Evolutionary conservation across 768 basidiomycete genomes (phyloP).

Genomic region (Boletus vermiculosoides): DNA sequence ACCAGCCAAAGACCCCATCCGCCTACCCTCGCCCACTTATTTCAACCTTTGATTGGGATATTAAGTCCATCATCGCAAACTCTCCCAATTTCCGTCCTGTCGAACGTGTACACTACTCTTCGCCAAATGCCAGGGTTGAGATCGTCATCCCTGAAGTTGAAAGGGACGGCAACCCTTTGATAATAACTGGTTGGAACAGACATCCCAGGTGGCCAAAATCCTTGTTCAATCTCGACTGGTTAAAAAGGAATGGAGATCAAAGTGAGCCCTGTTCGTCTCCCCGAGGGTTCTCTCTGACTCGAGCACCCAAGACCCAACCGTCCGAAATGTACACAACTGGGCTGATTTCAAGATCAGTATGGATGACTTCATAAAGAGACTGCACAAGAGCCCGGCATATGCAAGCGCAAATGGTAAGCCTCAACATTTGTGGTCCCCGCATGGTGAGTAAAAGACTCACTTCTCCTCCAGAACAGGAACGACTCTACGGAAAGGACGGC

Average conservation of each 20-base stretch:
- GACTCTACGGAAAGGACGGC: slow-evolving; percentile 77
- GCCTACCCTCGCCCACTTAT: slow-evolving; percentile 16
- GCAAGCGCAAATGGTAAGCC: slow-evolving; percentile 40
- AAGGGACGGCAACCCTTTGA: slow-evolving; percentile 52
- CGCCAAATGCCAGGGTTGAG: slow-evolving; percentile 28
- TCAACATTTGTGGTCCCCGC: background rate
- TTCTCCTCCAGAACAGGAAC: slow-evolving; percentile 46
- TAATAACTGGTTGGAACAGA: slow-evolving; percentile 61
- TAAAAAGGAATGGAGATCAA: slow-evolving; percentile 37
- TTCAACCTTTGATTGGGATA: slow-evolving; percentile 52
- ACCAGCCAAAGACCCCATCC: background rate
- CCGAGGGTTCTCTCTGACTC: slow-evolving; percentile 7
- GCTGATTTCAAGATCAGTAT: slow-evolving; percentile 52
- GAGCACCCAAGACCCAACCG: slow-evolving; percentile 47
- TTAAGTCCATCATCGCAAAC: slow-evolving; percentile 39
- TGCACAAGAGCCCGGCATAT: slow-evolving; percentile 37
- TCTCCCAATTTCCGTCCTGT: slow-evolving; percentile 45
- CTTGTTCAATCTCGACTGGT: slow-evolving; percentile 57
- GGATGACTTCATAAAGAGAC: slow-evolving; percentile 50
- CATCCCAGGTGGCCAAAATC: slow-evolving; percentile 52
- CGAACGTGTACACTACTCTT: slow-evolving; percentile 34
- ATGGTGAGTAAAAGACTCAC: background rate
- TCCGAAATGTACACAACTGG: slow-evolving; percentile 62
- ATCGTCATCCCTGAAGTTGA: slow-evolving; percentile 47
- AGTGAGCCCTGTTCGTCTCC: slow-evolving; percentile 13